These are phyloP conservation scores for Sclerotinia borealis DNA, from an alignment of 2,329 filamentous ascomycete species.

Conservation along the genomic window DNA sequence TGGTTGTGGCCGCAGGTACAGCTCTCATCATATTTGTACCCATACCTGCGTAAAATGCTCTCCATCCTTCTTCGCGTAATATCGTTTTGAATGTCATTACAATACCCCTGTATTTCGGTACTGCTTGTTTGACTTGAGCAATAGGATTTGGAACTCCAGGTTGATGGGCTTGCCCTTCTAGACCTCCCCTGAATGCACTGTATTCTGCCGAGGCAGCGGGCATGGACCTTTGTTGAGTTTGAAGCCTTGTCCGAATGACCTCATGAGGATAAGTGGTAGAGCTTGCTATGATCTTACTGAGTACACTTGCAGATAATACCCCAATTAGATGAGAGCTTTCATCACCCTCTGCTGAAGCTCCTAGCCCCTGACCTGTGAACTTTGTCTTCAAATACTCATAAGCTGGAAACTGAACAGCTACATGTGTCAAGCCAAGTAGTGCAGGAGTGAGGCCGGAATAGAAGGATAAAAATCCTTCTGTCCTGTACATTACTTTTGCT, in stretches of 20 bases:
- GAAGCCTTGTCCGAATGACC: conserved; percentile 85
- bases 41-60: conserved; percentile 94
- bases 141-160: conserved; percentile 20
- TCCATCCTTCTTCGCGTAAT: conserved; percentile 85
- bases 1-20: conserved; percentile 91
- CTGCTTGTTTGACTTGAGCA: conserved; percentile 31
- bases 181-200: conserved; percentile 37
- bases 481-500: conserved; percentile 89
- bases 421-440: conserved; percentile 84
- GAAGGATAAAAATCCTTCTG: conserved; percentile 83
- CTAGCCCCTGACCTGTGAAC: conserved; percentile 88
- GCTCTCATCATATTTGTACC: conserved; percentile 97
- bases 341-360: conserved; percentile 50
- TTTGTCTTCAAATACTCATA: conserved; percentile 90
- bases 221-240: conserved; percentile 78
- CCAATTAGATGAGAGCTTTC: conserved; percentile 71
- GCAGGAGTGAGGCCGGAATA: conserved; percentile 94
- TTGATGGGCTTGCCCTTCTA: conserved; percentile 23
- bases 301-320: conserved; percentile 78
- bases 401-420: conserved; percentile 93
- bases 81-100: conserved; percentile 79
- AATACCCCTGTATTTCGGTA: conserved; percentile 64
- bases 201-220: conserved; percentile 47
- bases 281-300: conserved; percentile 92
- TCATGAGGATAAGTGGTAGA: conserved; percentile 96